A percentile compares a stretch with the other conserved stretches of the same genome.
Evolutionary conservation across 2,329 filamentous ascomycete species (phyloP).

Genomic region (Pleoardoris graminearum): DNA sequence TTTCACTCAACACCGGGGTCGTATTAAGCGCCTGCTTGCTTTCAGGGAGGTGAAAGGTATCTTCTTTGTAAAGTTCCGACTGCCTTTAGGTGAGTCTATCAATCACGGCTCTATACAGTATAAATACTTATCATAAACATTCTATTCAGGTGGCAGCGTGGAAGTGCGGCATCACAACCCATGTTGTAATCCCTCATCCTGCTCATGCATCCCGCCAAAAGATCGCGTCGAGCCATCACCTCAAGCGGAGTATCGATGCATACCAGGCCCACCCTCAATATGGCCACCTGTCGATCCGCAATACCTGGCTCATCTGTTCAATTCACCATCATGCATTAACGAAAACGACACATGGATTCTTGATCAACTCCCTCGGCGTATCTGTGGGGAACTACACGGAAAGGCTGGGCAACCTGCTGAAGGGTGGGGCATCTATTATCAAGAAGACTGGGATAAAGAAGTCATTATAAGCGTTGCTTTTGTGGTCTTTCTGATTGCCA

Average conservation of each 20-base stretch:
- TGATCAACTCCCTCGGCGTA: conserved; percentile 28
- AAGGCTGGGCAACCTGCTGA: conserved; percentile 23
- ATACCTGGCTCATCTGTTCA: conserved; percentile 24
- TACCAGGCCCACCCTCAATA: conserved; percentile 17
- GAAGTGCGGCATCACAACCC: conserved; percentile 23
- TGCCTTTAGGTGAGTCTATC: not conserved
- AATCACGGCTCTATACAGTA: not conserved
- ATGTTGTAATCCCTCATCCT: conserved; percentile 16
- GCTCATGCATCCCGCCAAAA: conserved; percentile 29
- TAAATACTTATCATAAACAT: conserved; percentile 7
- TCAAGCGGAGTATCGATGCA: conserved; percentile 30
- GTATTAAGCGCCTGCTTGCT: conserved; percentile 12
- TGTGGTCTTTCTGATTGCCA: conserved; percentile 17
- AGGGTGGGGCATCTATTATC: conserved; percentile 35
- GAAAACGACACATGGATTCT: conserved; percentile 26
- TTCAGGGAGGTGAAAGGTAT: conserved; percentile 25
- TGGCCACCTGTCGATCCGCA: conserved; percentile 29
- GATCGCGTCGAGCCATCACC: conserved; percentile 23
- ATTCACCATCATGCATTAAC: conserved; percentile 19
- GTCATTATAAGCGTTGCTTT: conserved; percentile 17
- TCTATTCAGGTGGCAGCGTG: conserved; percentile 22
- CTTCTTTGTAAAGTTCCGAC: conserved; percentile 21
- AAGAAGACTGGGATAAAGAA: conserved; percentile 27
- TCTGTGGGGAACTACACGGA: conserved; percentile 21
- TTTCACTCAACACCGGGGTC: conserved; percentile 14